phyloP scores from a whole-genome alignment of 176 grass and related monocot species.

The Oryza meyeriana region DNA sequence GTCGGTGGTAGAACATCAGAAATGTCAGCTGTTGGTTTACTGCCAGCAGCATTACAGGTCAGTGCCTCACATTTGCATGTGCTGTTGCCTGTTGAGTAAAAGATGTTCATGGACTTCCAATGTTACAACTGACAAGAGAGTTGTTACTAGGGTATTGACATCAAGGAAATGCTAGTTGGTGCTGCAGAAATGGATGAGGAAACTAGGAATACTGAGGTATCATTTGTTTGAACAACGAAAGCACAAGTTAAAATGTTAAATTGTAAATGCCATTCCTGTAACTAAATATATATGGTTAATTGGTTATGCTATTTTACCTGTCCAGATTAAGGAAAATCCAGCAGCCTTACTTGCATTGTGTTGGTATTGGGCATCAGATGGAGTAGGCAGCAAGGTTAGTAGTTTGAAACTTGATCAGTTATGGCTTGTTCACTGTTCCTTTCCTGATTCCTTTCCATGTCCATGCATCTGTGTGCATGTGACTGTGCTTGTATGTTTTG shows the following conservation, averaged over 20 bases:
- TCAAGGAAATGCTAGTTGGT: conserved; percentile 93
- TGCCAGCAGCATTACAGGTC: conserved; percentile 92
- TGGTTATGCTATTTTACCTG: background rate
- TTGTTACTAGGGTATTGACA: conserved; percentile 62
- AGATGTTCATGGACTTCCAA: conserved; percentile 7
- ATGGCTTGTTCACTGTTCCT: background rate
- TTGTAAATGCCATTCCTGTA: background rate
- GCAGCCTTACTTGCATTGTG: conserved; percentile 91
- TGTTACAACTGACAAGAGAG: conserved; percentile 29
- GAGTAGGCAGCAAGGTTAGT: conserved; percentile 85
- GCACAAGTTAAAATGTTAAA: background rate
- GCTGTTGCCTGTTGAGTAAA: background rate
- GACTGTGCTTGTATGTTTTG: background rate
- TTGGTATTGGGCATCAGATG: conserved; percentile 96
- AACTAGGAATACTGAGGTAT: conserved; percentile 84
- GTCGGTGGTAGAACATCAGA: conserved; percentile 97
- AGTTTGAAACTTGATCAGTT: background rate
- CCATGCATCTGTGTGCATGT: background rate
- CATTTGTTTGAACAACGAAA: background rate
- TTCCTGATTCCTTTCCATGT: background rate
- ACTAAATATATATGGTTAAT: background rate
- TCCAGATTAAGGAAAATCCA: conserved; percentile 90
- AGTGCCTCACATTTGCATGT: conserved; percentile 16
- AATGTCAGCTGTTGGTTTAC: conserved; percentile 95
- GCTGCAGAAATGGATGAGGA: conserved; percentile 94